These are phyloP conservation scores for Halophytophthora polymorphica DNA, from an alignment of 352 stramenopile genomes.

Conservation along the genomic window DNA sequence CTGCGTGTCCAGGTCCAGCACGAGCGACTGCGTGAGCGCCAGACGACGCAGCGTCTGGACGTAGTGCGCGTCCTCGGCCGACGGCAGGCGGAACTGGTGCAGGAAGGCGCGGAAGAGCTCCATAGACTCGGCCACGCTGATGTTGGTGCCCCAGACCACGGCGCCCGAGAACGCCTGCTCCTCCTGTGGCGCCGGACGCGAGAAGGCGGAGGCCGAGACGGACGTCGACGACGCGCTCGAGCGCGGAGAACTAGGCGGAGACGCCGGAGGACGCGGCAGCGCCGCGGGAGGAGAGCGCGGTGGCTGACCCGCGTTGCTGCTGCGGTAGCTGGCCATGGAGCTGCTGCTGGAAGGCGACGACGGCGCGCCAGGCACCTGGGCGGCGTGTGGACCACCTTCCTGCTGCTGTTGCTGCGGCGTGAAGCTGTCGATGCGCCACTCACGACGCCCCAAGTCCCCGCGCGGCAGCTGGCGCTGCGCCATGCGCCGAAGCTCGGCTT, in stretches of 20 bases:
- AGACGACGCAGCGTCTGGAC: conserved; percentile 72
- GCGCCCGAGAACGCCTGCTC: conserved; percentile 59
- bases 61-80: conserved; percentile 66
- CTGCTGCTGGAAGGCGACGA: conserved; percentile 44
- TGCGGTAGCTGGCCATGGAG: conserved; percentile 30
- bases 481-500: conserved; percentile 75
- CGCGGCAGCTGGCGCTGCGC: conserved; percentile 72
- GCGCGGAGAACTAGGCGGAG: conserved; percentile 59
- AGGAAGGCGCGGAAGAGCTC: conserved; percentile 88
- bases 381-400: conserved; percentile 15
- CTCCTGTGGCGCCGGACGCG: conserved; percentile 42
- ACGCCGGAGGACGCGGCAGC: conserved; percentile 55
- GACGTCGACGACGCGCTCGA: conserved; percentile 52
- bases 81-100: conserved; percentile 65
- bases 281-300: conserved; percentile 11
- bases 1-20: conserved; percentile 91
- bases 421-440: conserved; percentile 75
- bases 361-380: conserved; percentile 29
- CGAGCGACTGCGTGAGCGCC: conserved; percentile 73
- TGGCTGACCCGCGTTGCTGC: conserved; percentile 13
- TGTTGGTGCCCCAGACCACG: conserved; percentile 93
- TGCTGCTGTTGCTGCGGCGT: conserved; percentile 11
- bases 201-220: conserved; percentile 21
- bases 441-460: conserved; percentile 68
- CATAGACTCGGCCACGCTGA: conserved; percentile 92